Evolutionary conservation across 2,329 filamentous ascomycete species (phyloP), one percentile per base, ranked within the genome.

Genomic region (Kalaharituber pfeilii): DNA sequence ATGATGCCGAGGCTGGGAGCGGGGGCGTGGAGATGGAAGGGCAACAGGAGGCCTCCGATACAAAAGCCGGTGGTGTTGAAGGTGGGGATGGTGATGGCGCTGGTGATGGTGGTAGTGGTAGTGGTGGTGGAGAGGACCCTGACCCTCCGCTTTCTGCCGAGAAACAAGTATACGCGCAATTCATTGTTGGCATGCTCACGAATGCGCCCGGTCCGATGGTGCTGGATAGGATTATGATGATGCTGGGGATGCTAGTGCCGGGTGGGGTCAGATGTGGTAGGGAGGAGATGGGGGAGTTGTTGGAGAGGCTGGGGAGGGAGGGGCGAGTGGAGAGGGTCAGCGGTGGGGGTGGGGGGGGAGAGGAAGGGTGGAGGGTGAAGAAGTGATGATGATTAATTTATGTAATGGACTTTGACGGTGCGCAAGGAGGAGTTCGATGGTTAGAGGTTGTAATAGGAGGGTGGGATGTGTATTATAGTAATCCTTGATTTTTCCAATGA

Each of bases 151-250:
- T 74, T 22, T 51, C 57, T 62, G 75, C 76, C 62, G 72, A 73
- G 56, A 72, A 74, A 29, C 68, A 70, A 44, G 76, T 94, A 36
- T 94, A 95, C 68, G 86, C 84, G 78, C 83, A 88, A 64, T 96
- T 94, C 66, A 87, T 98, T 56, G 73, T 87, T 54, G 86, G 86
- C 51, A 96, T 98, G 91, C 71, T 98, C 68, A 95, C 86, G 58
- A 95, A 95, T 67, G 83, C 86, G 62, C 82, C 82, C 18, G 79
- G 76, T 18, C 69, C 82, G 26, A 91, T 95, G 84, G 81, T 84
- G 51, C 71, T 88, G 56, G 74, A 74, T 53, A 78, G 87, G 66
- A 93, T 98, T 60, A 76, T 80, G 7, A 94, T 88, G 82, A 95
- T 96, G 86, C 75, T 98, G 74, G 86, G 86, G 69, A 89, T 96